A percentile compares a stretch with the other conserved stretches of the same genome.
Conservation (phyloP, 257 asterid species). For the Nicotiana benthamiana region DNA sequence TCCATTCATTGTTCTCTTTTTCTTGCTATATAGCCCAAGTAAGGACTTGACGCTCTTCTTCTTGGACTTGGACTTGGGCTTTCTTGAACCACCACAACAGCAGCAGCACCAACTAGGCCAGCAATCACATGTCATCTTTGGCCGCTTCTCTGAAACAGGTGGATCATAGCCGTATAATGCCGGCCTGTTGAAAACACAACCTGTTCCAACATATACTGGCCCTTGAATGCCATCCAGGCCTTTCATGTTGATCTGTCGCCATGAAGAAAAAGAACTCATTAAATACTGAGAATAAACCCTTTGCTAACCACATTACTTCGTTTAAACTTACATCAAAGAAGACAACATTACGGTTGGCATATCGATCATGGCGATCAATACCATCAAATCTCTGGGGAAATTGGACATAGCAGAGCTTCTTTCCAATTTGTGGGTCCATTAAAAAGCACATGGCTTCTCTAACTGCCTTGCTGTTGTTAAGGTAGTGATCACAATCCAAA, state of each 20-base stretch:
- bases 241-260: constrained; percentile 68
- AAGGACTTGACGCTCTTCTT: constrained; percentile 57
- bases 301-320: background rate
- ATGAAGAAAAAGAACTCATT: background rate
- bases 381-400: constrained; percentile 86
- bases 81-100: constrained; percentile 65
- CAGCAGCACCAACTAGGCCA: constrained; percentile 84
- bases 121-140: constrained; percentile 84
- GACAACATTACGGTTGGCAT: constrained; percentile 78
- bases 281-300: background rate
- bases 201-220: constrained; percentile 84
- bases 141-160: constrained; percentile 58
- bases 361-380: constrained; percentile 78
- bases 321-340: constrained; percentile 64
- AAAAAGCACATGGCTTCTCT: constrained; percentile 86
- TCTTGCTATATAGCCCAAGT: constrained; percentile 43
- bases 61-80: constrained; percentile 50
- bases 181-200: constrained; percentile 66
- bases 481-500: constrained; percentile 83
- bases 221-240: constrained; percentile 86
- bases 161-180: constrained; percentile 85
- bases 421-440: constrained; percentile 80
- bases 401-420: constrained; percentile 83
- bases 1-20: constrained; percentile 54
- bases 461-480: constrained; percentile 75